Evolutionary conservation across 176 grass and related monocot genomes (phyloP).

Genomic region (Alopecurus myosuroides): DNA sequence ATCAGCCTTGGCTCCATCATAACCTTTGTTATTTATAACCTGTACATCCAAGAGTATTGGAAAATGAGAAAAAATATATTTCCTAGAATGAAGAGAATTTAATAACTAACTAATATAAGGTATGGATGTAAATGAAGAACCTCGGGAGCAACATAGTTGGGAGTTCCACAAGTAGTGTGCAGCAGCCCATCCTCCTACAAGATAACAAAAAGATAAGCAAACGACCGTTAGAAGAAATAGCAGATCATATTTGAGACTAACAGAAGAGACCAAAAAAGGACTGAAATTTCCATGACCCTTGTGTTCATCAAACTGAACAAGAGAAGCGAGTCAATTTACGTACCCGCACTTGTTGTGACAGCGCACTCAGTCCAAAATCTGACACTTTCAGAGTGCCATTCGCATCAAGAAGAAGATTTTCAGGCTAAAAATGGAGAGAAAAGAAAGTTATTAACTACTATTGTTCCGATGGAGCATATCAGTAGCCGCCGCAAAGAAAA

Average conservation of each 20-base stretch:
- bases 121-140: slow-evolving; percentile 15
- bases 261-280: neutral
- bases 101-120: slow-evolving; percentile 24
- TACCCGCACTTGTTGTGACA: slow-evolving; percentile 91
- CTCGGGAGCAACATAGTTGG: slow-evolving; percentile 99
- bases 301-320: neutral
- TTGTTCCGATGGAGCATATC: neutral
- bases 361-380: slow-evolving; percentile 91
- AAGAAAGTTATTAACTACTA: neutral
- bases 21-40: slow-evolving; percentile 93
- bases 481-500: neutral
- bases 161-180: slow-evolving; percentile 94
- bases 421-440: slow-evolving; percentile 46
- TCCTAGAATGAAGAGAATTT: neutral
- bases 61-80: slow-evolving; percentile 38
- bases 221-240: neutral
- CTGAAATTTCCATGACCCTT: neutral
- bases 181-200: slow-evolving; percentile 87
- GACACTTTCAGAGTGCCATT: slow-evolving; percentile 83
- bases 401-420: slow-evolving; percentile 88
- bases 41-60: slow-evolving; percentile 29
- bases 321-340: slow-evolving; percentile 12
- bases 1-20: slow-evolving; percentile 97
- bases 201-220: slow-evolving; percentile 23
- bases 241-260: neutral